Evolutionary conservation across 441 rosid genomes (phyloP).

Genomic region (Mallotus repandus): DNA sequence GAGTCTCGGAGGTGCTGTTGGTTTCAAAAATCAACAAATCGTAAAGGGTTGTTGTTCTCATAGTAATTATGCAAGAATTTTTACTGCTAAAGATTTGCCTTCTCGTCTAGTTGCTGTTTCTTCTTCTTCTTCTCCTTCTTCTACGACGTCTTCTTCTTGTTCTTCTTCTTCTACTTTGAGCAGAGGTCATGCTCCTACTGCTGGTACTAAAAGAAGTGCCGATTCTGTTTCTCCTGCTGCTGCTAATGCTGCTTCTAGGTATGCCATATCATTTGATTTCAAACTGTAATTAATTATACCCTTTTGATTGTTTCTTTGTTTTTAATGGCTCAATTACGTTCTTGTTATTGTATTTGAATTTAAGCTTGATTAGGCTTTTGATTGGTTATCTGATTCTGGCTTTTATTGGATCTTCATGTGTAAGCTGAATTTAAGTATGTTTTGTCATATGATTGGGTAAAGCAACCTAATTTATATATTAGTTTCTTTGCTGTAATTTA

Average conservation of each 20-base stretch:
- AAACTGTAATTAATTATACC: no score
- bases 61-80: constrained; percentile 41
- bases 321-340: no score
- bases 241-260: constrained; percentile 50
- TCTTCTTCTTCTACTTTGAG: constrained; percentile 58
- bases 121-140: constrained; percentile 19
- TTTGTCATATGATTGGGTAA: not conserved
- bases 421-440: not conserved
- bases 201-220: constrained; percentile 65
- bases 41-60: not conserved
- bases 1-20: constrained; percentile 44
- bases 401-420: not conserved
- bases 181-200: constrained; percentile 40
- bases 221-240: constrained; percentile 49
- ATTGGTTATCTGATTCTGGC: constrained; percentile 6
- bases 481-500: not conserved
- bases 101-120: constrained; percentile 15
- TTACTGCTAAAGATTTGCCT: constrained; percentile 57
- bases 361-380: not conserved
- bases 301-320: no score
- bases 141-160: constrained; percentile 11
- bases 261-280: not conserved
- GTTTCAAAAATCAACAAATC: constrained; percentile 31
- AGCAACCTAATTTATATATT: not conserved
- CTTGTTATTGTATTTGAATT: not conserved